Evolutionary conservation across 495 filamentous ascomycete genomes (phyloP), one percentile per base, ranked within the genome.

Genomic region (Extremus antarcticus): DNA sequence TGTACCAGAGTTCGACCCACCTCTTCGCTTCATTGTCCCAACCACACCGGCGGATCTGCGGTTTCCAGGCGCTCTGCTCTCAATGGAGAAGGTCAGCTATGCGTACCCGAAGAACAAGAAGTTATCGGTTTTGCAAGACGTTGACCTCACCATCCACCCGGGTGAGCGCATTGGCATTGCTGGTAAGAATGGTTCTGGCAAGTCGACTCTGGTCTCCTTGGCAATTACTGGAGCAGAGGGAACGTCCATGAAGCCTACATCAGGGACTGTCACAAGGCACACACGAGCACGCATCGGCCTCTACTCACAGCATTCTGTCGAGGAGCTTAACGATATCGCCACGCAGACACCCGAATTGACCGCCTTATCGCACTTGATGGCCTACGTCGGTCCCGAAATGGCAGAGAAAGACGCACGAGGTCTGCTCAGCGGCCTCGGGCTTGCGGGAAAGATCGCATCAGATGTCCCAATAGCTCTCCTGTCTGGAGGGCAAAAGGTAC

Each of bases 401-500:
- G 74, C 73, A 41, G 85, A 90, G 67, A 78, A 80, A 40, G 78
- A 82, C 10, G 57, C 81, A 0, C 72, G 86, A 41, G 78, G 71
- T 0, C 60, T 89, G 3, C 71, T 90, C 2, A 76, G 77, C 16
- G 74, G 75, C 4, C 70, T 92, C 20, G 85, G 85, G 2, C 70
- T 92, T 9, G 73, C 74, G 2, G 87, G 87, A 0, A 72, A 78
- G 2, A 69, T 77, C 13, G 86, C 77, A 0, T 83, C 81, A 1
- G 82, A 88, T 62, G 78, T 90, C 0, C 86, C 87, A 0, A 63
- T 92, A 0, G 64, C 67, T 21, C 76, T 79, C 60, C 70, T 92
- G 0, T 87, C 84, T 2, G 87, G 87, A 23, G 87, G 87, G 0
- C 87, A 92, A 68, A 72, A 78, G 69, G 86, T 90, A n/a, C 75